phyloP scores from a whole-genome alignment of 176 grass and related monocot genomes.

The Cenchrus fungigraminus region DNA sequence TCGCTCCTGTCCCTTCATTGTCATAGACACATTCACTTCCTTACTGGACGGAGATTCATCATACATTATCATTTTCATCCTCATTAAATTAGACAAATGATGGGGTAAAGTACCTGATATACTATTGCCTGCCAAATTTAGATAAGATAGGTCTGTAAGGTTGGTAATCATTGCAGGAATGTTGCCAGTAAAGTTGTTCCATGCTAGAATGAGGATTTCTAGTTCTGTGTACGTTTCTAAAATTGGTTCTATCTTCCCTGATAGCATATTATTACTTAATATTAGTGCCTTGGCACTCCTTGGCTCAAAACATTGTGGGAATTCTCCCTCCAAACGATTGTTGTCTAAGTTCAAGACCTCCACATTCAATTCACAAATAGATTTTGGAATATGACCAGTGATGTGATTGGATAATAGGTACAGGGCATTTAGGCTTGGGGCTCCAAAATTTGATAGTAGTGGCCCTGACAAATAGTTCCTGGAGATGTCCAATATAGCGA shows the following conservation, averaged over 20 bases:
- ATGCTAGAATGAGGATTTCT: constrained; percentile 2
- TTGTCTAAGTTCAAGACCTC: accelerated
- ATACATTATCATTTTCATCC: too few relatives aligned
- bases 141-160: neutral
- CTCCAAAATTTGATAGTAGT: neutral
- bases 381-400: constrained; percentile 12
- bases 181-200: constrained; percentile 10
- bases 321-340: neutral
- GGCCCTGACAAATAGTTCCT: neutral
- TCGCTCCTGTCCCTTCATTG: neutral
- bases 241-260: neutral
- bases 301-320: neutral
- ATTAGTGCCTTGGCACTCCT: accelerated
- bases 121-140: neutral
- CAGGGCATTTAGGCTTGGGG: neutral
- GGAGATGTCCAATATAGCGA: neutral
- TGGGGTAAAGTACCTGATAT: neutral
- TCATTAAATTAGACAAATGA: too few relatives aligned
- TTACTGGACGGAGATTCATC: too few relatives aligned
- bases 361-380: neutral
- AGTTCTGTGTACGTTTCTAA: neutral
- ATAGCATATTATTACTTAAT: constrained; percentile 35
- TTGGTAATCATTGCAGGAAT: neutral
- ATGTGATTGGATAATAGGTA: neutral
- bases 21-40: neutral